Base-by-base conservation (phyloP, 1,284 basidiomycete genomes). In the Ceratobasidium sp. region DNA sequence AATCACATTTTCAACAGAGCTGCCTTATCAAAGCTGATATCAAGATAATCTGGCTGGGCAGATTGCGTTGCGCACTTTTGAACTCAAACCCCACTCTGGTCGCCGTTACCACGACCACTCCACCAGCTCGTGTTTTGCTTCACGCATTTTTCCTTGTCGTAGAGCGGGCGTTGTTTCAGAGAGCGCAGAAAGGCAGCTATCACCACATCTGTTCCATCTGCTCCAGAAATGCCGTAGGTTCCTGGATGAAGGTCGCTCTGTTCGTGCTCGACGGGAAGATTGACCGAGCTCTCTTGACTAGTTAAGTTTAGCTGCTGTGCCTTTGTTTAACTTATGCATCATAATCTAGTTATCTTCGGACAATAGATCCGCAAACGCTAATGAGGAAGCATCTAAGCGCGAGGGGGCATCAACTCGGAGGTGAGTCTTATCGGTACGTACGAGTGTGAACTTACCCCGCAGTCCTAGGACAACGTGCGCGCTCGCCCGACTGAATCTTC, bases 341-440 rank as follows among this genome's bases (percentile, higher is more conserved):
- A 60, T 35, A 35, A 26, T 39, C 39, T 33, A 33, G 31, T 35
- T 37, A 20, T 60, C 33, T 60, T 60, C 58, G 58, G 58, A 20
- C 58, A 31, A 28, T 28, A 28, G 58, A 35, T 60, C 61, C 39
- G 61, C 23, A 47, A 42, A n/a, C 20, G 39, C 39, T 45, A 64
- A 64, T 47, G 60, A 49, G 28, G 37, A 49, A 64, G 45, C 37
- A 26, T 20, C 20, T 20, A 23, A 4, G 39, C n/a, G 35, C 61
- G 31, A 45, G 37, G 61, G 61, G 39, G 61, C 10, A 64, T 33
- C 13, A 47, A 23, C 37, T 26, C 39, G 26, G 37, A 64, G 61
- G 61, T 28, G 61, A 47, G 61, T 49, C 61, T 47, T 64, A 64
- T 64, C 61, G 39, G 60, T 39, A 63, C 60, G 60, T 63, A 42